A percentile compares a stretch with the other conserved stretches of the same genome.
Evolutionary conservation across 768 basidiomycete species (phyloP).

Genomic region (Calvatia gigantea): DNA sequence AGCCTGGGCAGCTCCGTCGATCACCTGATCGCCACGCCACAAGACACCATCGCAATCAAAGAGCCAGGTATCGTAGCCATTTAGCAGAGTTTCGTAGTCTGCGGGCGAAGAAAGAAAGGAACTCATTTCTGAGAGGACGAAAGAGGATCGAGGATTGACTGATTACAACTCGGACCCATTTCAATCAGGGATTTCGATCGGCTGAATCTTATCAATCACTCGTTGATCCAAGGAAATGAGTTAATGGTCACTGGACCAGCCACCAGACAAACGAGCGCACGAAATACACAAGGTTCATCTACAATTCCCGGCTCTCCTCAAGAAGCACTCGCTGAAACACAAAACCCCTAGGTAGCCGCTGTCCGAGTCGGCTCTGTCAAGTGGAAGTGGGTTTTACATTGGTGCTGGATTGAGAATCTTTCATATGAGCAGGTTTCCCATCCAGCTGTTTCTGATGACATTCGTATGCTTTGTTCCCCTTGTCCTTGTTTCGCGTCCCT

Average conservation of each 20-base stretch:
- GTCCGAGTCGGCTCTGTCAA: neutral
- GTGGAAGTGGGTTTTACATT: neutral
- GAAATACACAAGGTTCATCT: too few relatives aligned
- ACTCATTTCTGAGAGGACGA: conserved; percentile 25
- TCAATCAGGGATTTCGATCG: neutral
- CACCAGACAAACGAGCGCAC: too few relatives aligned
- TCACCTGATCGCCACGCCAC: conserved; percentile 79
- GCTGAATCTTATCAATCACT: neutral
- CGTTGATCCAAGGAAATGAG: neutral
- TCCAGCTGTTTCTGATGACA: neutral
- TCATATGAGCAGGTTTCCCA: neutral
- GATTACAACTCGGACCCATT: neutral
- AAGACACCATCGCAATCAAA: conserved; percentile 97
- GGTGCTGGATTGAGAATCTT: neutral
- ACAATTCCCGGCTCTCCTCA: too few relatives aligned
- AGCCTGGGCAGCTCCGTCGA: conserved; percentile 78
- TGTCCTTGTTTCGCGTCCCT: neutral
- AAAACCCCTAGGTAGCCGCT: neutral
- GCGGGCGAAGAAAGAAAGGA: conserved; percentile 34
- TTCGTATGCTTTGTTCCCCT: neutral
- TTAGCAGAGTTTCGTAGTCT: conserved; percentile 47
- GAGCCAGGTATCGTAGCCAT: conserved; percentile 88
- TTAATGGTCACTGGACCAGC: too few relatives aligned
- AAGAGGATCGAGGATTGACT: neutral
- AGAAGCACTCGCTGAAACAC: too few relatives aligned